These are phyloP conservation scores for Tolypocladium cylindrosporum DNA, from an alignment of 2,329 filamentous ascomycete genomes.

Conservation along the genomic window DNA sequence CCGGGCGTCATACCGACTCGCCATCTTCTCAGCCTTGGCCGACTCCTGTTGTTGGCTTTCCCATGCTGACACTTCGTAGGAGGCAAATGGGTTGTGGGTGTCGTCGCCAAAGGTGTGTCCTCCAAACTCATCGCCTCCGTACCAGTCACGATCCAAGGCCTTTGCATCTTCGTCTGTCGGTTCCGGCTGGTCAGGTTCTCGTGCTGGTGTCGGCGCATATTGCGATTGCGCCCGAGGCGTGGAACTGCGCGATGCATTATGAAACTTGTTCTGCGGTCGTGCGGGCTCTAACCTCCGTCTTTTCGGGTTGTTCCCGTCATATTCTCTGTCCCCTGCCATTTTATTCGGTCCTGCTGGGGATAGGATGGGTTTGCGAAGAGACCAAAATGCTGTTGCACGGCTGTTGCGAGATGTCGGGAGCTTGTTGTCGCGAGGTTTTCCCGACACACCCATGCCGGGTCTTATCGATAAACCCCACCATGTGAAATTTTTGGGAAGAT, in stretches of 20 bases:
- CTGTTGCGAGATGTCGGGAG: background rate
- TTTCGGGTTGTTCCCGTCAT: slow-evolving; percentile 28
- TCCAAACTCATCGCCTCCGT: slow-evolving; percentile 74
- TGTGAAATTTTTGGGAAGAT: slow-evolving; percentile 19
- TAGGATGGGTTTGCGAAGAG: background rate
- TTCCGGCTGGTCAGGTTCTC: slow-evolving; percentile 42
- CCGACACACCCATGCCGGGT: slow-evolving; percentile 2
- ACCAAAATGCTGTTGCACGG: background rate
- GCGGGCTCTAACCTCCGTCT: slow-evolving; percentile 25
- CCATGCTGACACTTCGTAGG: slow-evolving; percentile 62
- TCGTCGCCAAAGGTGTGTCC: slow-evolving; percentile 82
- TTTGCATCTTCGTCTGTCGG: slow-evolving; percentile 59
- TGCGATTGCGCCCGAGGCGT: slow-evolving; percentile 24
- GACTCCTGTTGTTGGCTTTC: slow-evolving; percentile 71
- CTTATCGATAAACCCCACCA: slow-evolving; percentile 32
- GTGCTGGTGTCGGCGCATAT: slow-evolving; percentile 30
- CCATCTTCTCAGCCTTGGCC: slow-evolving; percentile 70
- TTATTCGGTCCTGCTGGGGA: slow-evolving; percentile 1
- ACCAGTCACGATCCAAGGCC: slow-evolving; percentile 86
- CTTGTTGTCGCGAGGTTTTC: slow-evolving; percentile 12
- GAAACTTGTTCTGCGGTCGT: slow-evolving; percentile 16
- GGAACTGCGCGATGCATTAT: slow-evolving; percentile 21
- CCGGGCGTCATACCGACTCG: slow-evolving; percentile 56
- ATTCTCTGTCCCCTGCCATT: slow-evolving; percentile 26
- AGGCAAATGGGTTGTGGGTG: slow-evolving; percentile 83